Evolutionary conservation across 2,329 filamentous ascomycete species (phyloP).

Genomic region (Colletotrichum tropicicola): DNA sequence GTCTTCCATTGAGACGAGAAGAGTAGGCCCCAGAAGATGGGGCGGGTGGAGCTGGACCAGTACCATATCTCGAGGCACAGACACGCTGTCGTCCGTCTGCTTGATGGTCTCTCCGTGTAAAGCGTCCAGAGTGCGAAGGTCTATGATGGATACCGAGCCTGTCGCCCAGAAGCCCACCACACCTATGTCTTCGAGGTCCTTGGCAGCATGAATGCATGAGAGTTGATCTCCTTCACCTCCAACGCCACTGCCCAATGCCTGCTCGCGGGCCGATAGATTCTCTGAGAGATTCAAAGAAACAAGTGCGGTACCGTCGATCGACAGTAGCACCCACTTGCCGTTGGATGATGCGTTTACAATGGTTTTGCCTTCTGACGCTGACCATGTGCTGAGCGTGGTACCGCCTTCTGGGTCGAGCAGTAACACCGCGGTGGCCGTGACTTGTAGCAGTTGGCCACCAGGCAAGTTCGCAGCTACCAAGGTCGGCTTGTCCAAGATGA

Average conservation of each 20-base stretch:
- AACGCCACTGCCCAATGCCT: conserved; percentile 65
- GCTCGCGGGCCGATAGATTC: conserved; percentile 66
- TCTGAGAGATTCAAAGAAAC: conserved; percentile 72
- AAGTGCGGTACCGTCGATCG: conserved; percentile 78
- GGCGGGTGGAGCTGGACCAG: conserved; percentile 81
- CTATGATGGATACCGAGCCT: conserved; percentile 80
- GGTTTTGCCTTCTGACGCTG: conserved; percentile 48
- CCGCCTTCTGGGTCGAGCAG: conserved; percentile 29
- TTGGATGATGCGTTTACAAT: conserved; percentile 87
- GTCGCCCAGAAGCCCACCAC: conserved; percentile 89
- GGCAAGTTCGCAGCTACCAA: conserved; percentile 71
- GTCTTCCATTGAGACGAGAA: conserved; percentile 92
- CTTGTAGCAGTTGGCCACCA: conserved; percentile 23
- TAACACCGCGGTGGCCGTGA: conserved; percentile 16
- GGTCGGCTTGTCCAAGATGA: conserved; percentile 76
- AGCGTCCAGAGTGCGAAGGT: conserved; percentile 71
- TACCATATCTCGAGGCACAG: conserved; percentile 83
- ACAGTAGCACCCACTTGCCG: conserved; percentile 73
- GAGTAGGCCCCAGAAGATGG: conserved; percentile 67
- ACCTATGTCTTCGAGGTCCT: conserved; percentile 70
- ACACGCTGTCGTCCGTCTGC: conserved; percentile 70
- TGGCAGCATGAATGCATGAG: conserved; percentile 82
- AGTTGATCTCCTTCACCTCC: conserved; percentile 70
- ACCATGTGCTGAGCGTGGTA: conserved; percentile 30
- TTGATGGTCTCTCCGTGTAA: conserved; percentile 72